These are phyloP conservation scores for Ophiocordyceps camponoti-floridani DNA, from an alignment of 2,329 filamentous ascomycete species.

Conservation along the genomic window DNA sequence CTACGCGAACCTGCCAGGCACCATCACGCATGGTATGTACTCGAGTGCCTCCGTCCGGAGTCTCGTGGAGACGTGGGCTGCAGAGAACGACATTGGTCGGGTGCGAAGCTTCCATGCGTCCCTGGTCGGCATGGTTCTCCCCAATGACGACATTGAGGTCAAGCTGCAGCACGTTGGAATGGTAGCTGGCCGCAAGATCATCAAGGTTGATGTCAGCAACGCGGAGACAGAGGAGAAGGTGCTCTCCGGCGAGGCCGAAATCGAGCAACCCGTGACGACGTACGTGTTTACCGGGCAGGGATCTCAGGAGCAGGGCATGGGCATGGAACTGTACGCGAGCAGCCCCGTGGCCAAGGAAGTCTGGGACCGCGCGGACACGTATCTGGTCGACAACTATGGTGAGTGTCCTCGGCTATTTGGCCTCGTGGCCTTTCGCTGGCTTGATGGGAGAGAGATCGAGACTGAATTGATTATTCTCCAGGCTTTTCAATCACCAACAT, in stretches of 20 bases:
- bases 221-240: conserved; percentile 95
- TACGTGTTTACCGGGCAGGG: conserved; percentile 98
- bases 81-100: conserved; percentile 94
- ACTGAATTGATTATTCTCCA: conserved; percentile 12
- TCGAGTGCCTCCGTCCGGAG: conserved; percentile 91
- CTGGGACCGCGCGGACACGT: conserved; percentile 94
- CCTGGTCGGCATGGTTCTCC: conserved; percentile 95
- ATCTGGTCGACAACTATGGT: conserved; percentile 98
- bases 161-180: conserved; percentile 94
- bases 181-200: conserved; percentile 96
- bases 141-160: conserved; percentile 87
- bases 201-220: conserved; percentile 95
- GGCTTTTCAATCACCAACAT: conserved; percentile 96
- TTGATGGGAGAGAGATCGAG: too few relatives aligned
- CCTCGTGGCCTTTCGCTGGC: background rate
- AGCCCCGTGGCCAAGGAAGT: conserved; percentile 91
- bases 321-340: conserved; percentile 94
- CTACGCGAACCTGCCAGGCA: conserved; percentile 89
- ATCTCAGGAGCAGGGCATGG: conserved; percentile 98
- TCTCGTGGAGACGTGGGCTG: conserved; percentile 95
- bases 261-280: conserved; percentile 89
- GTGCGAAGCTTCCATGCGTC: conserved; percentile 95
- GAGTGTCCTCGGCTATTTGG: conserved; percentile 16
- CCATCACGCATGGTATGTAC: conserved; percentile 99
- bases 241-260: conserved; percentile 83